Conservation (phyloP, 148 eudicot genomes). For the Salicornia ramosissima region DNA sequence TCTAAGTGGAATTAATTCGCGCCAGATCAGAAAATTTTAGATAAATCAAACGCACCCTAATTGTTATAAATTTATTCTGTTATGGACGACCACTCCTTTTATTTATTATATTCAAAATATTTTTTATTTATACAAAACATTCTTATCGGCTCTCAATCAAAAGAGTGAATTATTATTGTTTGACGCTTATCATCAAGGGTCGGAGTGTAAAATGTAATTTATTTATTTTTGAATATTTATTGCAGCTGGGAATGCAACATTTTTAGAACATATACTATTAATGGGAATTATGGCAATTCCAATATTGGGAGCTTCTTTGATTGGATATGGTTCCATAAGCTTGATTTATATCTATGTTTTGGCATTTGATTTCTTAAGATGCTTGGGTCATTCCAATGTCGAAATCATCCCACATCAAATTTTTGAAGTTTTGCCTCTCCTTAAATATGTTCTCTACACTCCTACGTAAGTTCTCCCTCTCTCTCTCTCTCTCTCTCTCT, state of each 20-base stretch:
- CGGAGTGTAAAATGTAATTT: too few relatives aligned
- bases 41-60: too few relatives aligned
- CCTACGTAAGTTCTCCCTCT: constrained; percentile 62
- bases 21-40: too few relatives aligned
- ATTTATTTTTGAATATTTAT: neutral
- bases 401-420: constrained; percentile 64
- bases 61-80: too few relatives aligned
- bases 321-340: constrained; percentile 56
- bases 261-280: constrained; percentile 60
- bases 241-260: constrained; percentile 70
- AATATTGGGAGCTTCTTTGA: constrained; percentile 37
- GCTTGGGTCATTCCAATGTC: constrained; percentile 63
- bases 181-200: too few relatives aligned
- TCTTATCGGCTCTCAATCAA: too few relatives aligned
- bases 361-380: constrained; percentile 69
- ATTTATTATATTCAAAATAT: too few relatives aligned
- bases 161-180: too few relatives aligned
- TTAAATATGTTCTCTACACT: constrained; percentile 58
- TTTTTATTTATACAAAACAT: too few relatives aligned
- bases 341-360: constrained; percentile 58
- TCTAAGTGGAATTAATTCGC: too few relatives aligned
- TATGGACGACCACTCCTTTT: too few relatives aligned
- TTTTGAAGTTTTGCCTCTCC: constrained; percentile 53
- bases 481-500: neutral
- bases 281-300: constrained; percentile 51